Percentiles rank a stretch among this genome's conserved stretches.
Conservation (phyloP, 2,329 filamentous ascomycete species). For the Penicillium sp. region DNA sequence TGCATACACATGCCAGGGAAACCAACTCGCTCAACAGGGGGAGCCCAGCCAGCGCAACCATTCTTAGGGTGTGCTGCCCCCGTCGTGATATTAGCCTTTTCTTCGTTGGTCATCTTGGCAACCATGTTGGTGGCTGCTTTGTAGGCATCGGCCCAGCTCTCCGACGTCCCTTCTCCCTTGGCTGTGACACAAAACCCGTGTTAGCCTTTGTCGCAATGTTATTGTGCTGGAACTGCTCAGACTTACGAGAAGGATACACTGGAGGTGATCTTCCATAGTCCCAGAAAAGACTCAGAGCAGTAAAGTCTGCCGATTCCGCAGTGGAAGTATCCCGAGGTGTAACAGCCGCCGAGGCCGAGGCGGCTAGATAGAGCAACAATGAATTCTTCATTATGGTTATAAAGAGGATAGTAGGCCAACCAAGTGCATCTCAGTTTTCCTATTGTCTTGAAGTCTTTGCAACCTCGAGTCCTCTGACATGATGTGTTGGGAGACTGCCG, state of each 20-base stretch:
- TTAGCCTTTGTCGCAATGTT: neutral
- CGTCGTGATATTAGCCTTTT: conserved; percentile 25
- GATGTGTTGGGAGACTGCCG: too few species aligned
- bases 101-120: conserved; percentile 22
- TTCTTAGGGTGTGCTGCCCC: conserved; percentile 13
- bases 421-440: too few species aligned
- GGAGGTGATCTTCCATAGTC: conserved; percentile 27
- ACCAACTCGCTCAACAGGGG: conserved; percentile 28
- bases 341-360: too few species aligned
- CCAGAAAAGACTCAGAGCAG: too few species aligned
- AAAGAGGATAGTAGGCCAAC: too few species aligned
- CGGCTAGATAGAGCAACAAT: too few species aligned
- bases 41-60: conserved; percentile 19
- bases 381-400: too few species aligned
- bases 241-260: conserved; percentile 25
- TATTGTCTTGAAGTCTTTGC: too few species aligned
- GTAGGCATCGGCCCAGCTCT: conserved; percentile 22
- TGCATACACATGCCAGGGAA: conserved; percentile 48
- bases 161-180: conserved; percentile 13
- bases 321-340: too few species aligned
- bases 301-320: too few species aligned
- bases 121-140: conserved; percentile 18
- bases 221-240: neutral
- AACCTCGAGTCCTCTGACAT: too few species aligned
- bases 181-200: conserved; percentile 4